Evolutionary conservation across 768 basidiomycete species (phyloP), one percentile per base, ranked within the genome.

Genomic region (Boletus subcaerulescens): DNA sequence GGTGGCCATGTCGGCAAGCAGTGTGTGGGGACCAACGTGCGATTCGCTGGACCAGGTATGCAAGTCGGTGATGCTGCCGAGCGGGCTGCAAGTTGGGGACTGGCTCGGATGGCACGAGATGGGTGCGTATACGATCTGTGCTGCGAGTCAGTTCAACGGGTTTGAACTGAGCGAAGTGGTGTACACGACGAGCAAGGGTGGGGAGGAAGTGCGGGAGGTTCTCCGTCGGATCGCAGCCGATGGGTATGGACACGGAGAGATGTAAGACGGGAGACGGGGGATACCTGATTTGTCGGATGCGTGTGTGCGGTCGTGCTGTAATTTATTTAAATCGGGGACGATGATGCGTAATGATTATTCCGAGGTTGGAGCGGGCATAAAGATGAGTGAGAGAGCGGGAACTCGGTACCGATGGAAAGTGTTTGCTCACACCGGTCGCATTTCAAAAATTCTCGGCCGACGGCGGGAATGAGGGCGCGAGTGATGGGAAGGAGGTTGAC

Each of bases 101-200:
- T 99, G 97, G 97, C 81, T 99, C 17, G 91, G 89, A n/a, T 99
- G 95, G 75, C 86, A 87, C 53, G 87, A 92, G 68, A 98, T 99
- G 97, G 97, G 97, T 31, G 97, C 97, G 32, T 99, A 99, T 75
- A 98, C 97, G n/a, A 76, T 93, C 56, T 97, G 94, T 67, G 97
- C 97, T 0, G 93, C 97, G 50, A 93, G 91, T 73, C 88, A 87
- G 74, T 98, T 98, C 78, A 96, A 95, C 66, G 93, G 92, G 50
- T 95, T 95, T 65, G 82, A 90, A 65, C 70, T 87, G 45, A 89
- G 88, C 74, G 82, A 82, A 38, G 87, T 94, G 55, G 72, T 86
- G 29, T 96, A 94, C 68, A 93, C 91, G 38, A 76, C 80, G 53
- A 88, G 91, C 47, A 82, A 75, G 24, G 69, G 71, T 0, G 82